Conservation (phyloP, 805 yeast genomes). For the Kodamaea kaohsiungensis region DNA sequence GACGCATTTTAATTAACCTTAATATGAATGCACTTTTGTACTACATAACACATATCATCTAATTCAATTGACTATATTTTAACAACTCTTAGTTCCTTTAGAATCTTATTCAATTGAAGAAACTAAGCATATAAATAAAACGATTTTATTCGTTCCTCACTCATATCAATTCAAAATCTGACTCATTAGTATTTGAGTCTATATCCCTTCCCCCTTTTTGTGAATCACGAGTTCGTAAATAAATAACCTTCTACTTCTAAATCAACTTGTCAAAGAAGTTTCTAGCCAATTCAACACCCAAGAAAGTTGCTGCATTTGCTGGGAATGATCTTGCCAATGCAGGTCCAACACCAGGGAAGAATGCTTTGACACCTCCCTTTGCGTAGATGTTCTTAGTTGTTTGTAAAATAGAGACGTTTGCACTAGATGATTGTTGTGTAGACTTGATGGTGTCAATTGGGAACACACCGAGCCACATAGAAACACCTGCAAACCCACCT, state of each 20-base stretch:
- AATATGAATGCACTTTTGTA: too few relatives aligned
- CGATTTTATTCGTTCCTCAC: background rate
- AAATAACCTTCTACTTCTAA: slow-evolving; percentile 19
- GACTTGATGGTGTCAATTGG: slow-evolving; percentile 95
- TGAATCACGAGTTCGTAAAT: background rate
- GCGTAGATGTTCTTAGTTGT: slow-evolving; percentile 70
- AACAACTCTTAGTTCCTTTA: too few relatives aligned
- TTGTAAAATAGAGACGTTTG: slow-evolving; percentile 53
- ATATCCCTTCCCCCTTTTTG: background rate
- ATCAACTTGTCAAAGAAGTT: slow-evolving; percentile 39
- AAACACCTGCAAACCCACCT: slow-evolving; percentile 94
- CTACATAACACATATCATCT: too few relatives aligned
- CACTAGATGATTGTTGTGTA: slow-evolving; percentile 67
- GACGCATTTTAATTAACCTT: too few relatives aligned
- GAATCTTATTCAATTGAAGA: too few relatives aligned
- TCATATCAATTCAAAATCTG: background rate
- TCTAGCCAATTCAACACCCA: slow-evolving; percentile 86
- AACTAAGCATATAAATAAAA: background rate
- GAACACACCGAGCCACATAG: slow-evolving; percentile 96
- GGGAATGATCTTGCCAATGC: slow-evolving; percentile 95
- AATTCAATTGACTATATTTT: too few relatives aligned
- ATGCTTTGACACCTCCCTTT: slow-evolving; percentile 82
- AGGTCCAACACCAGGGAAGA: slow-evolving; percentile 97
- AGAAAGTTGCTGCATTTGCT: slow-evolving; percentile 98
- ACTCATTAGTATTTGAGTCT: background rate